These are phyloP conservation scores for Ganoderma resinaceum DNA, from an alignment of 1,284 basidiomycete genomes.

Conservation along the genomic window DNA sequence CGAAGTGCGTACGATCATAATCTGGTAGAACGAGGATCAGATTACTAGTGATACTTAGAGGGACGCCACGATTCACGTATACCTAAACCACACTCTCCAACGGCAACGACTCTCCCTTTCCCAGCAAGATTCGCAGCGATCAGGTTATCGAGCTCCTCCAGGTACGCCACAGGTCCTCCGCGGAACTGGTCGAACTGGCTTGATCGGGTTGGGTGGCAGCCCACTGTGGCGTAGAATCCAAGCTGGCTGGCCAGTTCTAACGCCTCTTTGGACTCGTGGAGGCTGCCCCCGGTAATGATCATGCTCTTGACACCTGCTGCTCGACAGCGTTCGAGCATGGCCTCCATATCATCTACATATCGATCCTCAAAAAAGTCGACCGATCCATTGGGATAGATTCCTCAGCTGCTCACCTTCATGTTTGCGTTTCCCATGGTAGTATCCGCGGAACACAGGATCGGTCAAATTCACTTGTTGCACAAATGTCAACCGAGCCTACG, in stretches of 20 bases:
- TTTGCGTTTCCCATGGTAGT: constrained; percentile 57
- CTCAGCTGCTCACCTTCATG: constrained; percentile 53
- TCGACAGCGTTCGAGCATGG: constrained; percentile 66
- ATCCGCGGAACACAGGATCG: constrained; percentile 67
- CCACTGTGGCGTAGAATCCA: constrained; percentile 78
- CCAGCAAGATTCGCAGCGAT: constrained; percentile 63
- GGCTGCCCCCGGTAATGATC: constrained; percentile 83
- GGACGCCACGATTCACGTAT: neutral
- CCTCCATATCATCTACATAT: constrained; percentile 68
- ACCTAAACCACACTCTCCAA: constrained; percentile 92
- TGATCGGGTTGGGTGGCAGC: constrained; percentile 89
- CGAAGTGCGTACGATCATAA: constrained; percentile 85
- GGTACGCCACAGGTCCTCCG: constrained; percentile 70
- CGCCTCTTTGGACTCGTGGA: constrained; percentile 72
- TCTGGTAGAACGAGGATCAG: constrained; percentile 53
- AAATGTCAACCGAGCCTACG: neutral
- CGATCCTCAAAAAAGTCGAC: neutral
- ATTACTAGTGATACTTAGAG: neutral
- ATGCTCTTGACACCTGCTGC: constrained; percentile 77
- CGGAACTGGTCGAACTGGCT: constrained; percentile 72
- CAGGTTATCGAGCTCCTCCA: constrained; percentile 64
- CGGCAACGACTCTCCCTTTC: constrained; percentile 70
- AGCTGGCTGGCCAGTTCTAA: constrained; percentile 67
- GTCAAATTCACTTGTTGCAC: constrained; percentile 59
- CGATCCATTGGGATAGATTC: neutral